Base-by-base conservation (phyloP, 1,284 basidiomycete species). In the Moesziomyces globuligerus region DNA sequence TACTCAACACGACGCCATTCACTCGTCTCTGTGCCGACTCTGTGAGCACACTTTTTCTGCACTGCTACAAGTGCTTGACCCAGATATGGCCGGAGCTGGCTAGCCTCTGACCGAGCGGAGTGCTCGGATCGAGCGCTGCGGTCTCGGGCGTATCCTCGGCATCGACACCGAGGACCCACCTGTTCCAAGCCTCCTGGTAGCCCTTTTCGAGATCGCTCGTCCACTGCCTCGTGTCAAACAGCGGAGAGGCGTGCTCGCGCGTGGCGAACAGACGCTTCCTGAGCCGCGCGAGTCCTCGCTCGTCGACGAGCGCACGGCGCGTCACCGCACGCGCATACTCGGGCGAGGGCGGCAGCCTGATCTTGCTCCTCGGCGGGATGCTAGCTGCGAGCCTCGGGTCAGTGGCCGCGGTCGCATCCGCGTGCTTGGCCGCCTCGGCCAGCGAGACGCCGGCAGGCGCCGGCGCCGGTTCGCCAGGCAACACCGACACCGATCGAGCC, bases 141-240 rank as follows among this genome's bases (percentile, higher is more conserved):
- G 81, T 84, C 64, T 85, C 85, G 43, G 77, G 79, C 43, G 79
- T 82, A 44, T 81, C 81, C 72, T 85, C 85, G 29, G 78, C 82
- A 70, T 86, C 87, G 21, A 85, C 84, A 3, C 87, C 88, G 11
- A 81, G 78, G 6, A 87, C 87, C 86, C 86, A 89, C 37, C 88
- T 83, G 32, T 80, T 79, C 88, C 88, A 89, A 0, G 86, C 87
- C 42, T 85, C 85, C 29, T 65, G 59, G 52, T 85, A 85, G 0
- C 84, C 86, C 65, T 85, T 85, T 78, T 89, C 88, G 40, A 88
- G 68, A 60, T 88, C 87, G 28, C 80, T 74, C 13, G 85, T 85
- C 88, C 88, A 89, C 25, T 85, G 81, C 38, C 58, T 66, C 0
- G 88, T 88, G 69, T 89, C 87, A 58, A 89, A 89, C 38, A 89